phyloP scores from a whole-genome alignment of 305 asterid species.

The Fraxinus angustifolia region DNA sequence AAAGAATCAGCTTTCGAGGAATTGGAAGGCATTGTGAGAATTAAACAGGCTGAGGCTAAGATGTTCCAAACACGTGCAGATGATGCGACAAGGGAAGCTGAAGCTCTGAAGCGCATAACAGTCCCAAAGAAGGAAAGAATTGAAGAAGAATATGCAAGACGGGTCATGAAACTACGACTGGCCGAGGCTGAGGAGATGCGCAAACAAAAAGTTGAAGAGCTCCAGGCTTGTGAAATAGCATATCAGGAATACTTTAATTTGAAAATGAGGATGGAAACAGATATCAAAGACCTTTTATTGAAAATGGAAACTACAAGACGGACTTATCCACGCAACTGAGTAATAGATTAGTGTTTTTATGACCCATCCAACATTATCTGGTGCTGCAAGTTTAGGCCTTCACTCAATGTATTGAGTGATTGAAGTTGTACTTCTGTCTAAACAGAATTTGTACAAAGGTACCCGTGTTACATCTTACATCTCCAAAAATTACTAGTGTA shows the following conservation, averaged over 20 bases:
- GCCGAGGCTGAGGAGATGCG: conserved; percentile 85
- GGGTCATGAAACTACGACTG: conserved; percentile 63
- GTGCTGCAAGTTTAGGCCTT: not conserved
- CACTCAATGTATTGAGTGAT: not conserved
- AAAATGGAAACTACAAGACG: conserved; percentile 83
- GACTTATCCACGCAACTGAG: not conserved
- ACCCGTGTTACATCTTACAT: not conserved
- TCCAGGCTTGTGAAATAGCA: conserved; percentile 59
- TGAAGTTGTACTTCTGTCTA: not conserved
- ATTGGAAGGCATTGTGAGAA: conserved; percentile 83
- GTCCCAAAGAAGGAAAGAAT: conserved; percentile 54
- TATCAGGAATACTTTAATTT: conserved; percentile 68
- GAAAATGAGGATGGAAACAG: conserved; percentile 90
- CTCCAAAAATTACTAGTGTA: conserved; percentile 17
- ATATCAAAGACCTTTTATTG: conserved; percentile 77
- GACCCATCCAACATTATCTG: not conserved
- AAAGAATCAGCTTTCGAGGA: conserved; percentile 73
- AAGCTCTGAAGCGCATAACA: conserved; percentile 69
- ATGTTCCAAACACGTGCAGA: conserved; percentile 90
- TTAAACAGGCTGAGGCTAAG: conserved; percentile 84
- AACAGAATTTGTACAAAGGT: not conserved
- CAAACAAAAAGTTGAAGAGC: conserved; percentile 78
- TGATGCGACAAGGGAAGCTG: conserved; percentile 86
- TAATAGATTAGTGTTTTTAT: not conserved
- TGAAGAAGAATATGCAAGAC: conserved; percentile 53